These are phyloP conservation scores for Saitozyma podzolica DNA, from an alignment of 768 basidiomycete genomes.

Conservation along the genomic window DNA sequence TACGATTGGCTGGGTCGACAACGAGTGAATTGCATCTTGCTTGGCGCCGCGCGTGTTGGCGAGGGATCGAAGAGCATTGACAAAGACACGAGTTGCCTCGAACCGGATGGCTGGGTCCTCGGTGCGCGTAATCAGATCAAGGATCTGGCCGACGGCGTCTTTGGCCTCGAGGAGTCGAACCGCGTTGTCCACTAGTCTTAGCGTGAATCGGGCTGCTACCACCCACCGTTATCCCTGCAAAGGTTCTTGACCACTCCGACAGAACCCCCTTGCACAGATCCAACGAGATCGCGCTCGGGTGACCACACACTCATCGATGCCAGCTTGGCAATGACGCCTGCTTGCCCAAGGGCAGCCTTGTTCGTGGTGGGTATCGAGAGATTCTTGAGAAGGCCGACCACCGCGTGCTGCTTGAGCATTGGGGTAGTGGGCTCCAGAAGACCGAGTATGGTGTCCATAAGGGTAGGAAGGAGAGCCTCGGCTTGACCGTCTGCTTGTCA, in stretches of 20 bases:
- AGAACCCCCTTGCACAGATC: constrained; percentile 80
- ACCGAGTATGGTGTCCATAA: background rate
- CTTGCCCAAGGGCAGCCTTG: constrained; percentile 62
- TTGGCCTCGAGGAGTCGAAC: constrained; percentile 58
- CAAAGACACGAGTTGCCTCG: constrained; percentile 84
- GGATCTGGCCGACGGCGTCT: constrained; percentile 63
- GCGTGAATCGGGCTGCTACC: background rate
- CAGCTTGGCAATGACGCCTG: constrained; percentile 66
- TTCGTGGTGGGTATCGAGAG: constrained; percentile 64
- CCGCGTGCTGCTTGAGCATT: constrained; percentile 66
- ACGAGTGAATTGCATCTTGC: constrained; percentile 58
- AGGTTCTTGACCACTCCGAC: constrained; percentile 88
- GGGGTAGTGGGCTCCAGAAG: constrained; percentile 9
- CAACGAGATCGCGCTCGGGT: constrained; percentile 74
- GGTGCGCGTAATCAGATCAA: constrained; percentile 73
- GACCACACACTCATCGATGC: constrained; percentile 68
- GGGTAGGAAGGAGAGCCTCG: background rate
- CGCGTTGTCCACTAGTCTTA: constrained; percentile 24
- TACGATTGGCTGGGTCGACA: constrained; percentile 60
- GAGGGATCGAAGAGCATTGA: constrained; percentile 77
- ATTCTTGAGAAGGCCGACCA: constrained; percentile 82
- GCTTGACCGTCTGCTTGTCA: constrained; percentile 8
- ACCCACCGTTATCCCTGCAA: constrained; percentile 69
- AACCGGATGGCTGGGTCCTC: constrained; percentile 80
- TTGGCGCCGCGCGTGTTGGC: constrained; percentile 56